These are phyloP conservation scores for Symbiodinium pilosum DNA, from an alignment of 73 alveolate genomes.

Conservation along the genomic window DNA sequence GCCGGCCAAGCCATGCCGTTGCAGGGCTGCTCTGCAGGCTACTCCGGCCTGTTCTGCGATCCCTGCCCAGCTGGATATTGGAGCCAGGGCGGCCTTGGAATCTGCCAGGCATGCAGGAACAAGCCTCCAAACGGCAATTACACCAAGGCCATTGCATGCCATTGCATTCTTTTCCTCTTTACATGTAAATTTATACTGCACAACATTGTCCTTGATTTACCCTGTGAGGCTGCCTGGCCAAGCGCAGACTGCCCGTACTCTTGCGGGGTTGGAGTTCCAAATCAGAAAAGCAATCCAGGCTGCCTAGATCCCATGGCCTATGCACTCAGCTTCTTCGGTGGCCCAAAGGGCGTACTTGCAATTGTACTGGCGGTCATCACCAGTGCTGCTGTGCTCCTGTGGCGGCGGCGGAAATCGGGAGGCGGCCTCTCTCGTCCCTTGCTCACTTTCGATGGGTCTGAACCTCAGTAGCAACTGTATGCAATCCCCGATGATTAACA, in stretches of 20 bases:
- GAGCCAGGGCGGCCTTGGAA: slow-evolving; percentile 9
- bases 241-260: slow-evolving; percentile 38
- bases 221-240: not conserved
- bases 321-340: slow-evolving; percentile 66
- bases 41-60: slow-evolving; percentile 56
- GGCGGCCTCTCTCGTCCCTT: not conserved
- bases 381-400: slow-evolving; percentile 23
- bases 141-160: slow-evolving; percentile 22
- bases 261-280: slow-evolving; percentile 63
- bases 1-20: slow-evolving; percentile 54
- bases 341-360: slow-evolving; percentile 47
- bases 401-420: slow-evolving; percentile 63
- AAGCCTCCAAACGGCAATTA: slow-evolving; percentile 29
- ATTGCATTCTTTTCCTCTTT: no score
- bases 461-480: no score
- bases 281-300: slow-evolving; percentile 35
- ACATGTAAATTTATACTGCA: no score
- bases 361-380: slow-evolving; percentile 4
- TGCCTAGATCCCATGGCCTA: slow-evolving; percentile 66
- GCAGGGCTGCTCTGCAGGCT: slow-evolving; percentile 15
- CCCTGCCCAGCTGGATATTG: slow-evolving; percentile 17
- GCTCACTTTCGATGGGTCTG: not conserved
- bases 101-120: slow-evolving; percentile 27
- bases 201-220: no score
- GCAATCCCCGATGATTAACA: no score